A percentile compares a stretch with the other conserved stretches of the same genome.
Conservation (phyloP, 2,329 filamentous ascomycete species). For the Truncatella angustata region DNA sequence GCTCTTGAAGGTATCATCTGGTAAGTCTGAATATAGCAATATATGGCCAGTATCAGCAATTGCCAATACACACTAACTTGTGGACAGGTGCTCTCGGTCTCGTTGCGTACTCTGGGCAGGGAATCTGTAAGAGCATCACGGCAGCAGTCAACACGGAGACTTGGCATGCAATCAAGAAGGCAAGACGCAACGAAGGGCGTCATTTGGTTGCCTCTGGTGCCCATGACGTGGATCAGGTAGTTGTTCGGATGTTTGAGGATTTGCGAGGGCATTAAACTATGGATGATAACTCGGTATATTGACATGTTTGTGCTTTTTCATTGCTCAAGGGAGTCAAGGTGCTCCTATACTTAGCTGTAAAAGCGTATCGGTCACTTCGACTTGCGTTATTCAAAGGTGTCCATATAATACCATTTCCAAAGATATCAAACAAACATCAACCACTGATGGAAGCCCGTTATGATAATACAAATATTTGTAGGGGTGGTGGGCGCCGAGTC, state of each 20-base stretch:
- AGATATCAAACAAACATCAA: no score
- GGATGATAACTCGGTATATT: no score
- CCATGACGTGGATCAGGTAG: not conserved
- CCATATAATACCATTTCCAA: no score
- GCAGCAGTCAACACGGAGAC: not conserved
- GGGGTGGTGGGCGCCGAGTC: no score
- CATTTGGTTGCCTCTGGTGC: not conserved
- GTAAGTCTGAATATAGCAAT: slow-evolving; percentile 9
- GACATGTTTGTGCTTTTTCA: no score
- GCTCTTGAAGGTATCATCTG: slow-evolving; percentile 14
- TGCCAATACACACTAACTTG: not conserved
- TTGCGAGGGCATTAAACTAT: not conserved
- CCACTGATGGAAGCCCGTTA: no score
- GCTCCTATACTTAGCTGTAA: no score
- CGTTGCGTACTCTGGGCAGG: not conserved
- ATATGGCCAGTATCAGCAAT: not conserved
- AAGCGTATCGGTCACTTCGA: no score
- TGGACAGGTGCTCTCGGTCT: not conserved
- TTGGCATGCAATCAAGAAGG: not conserved
- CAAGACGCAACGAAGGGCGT: not conserved
- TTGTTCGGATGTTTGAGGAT: not conserved
- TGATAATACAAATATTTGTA: no score
- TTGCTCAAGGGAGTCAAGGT: no score
- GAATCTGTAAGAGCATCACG: not conserved
- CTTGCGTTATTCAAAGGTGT: no score